phyloP scores from a whole-genome alignment of 768 basidiomycete species.

The Collybia nuda region DNA sequence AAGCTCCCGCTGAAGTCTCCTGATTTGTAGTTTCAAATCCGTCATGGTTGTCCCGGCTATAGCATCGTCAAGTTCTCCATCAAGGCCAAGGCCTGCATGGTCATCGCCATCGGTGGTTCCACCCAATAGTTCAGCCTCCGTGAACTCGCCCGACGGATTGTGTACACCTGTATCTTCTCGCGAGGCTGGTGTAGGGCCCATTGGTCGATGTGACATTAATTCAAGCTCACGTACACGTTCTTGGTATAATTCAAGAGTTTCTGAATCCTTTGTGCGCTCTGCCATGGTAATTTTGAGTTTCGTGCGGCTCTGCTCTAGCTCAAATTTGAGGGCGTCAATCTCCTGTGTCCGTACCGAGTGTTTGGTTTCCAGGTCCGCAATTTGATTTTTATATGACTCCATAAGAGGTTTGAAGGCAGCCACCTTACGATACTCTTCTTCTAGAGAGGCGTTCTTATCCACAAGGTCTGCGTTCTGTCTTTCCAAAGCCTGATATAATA shows the following conservation, averaged over 20 bases:
- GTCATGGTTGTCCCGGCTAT: conserved; percentile 86
- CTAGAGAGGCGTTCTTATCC: conserved; percentile 88
- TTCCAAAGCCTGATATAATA: conserved; percentile 66
- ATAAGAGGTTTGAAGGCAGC: conserved; percentile 84
- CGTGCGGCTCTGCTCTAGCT: conserved; percentile 73
- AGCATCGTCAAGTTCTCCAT: conserved; percentile 86
- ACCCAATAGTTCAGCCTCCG: conserved; percentile 31
- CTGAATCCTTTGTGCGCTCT: conserved; percentile 77
- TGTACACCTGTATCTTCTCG: conserved; percentile 17
- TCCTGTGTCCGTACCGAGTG: conserved; percentile 65
- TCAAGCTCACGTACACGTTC: conserved; percentile 91
- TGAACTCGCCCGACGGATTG: conserved; percentile 13
- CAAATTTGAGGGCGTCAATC: conserved; percentile 68
- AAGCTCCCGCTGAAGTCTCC: conserved; percentile 79
- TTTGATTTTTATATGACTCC: conserved; percentile 90
- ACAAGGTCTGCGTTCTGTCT: conserved; percentile 91
- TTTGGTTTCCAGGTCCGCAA: conserved; percentile 78
- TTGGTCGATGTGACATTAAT: conserved; percentile 54
- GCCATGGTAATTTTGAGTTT: conserved; percentile 66
- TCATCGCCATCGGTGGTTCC: conserved; percentile 29
- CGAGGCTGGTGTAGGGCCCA: conserved; percentile 27
- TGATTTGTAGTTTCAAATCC: conserved; percentile 85
- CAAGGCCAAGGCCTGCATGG: conserved; percentile 60
- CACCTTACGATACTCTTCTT: conserved; percentile 89
- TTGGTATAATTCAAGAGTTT: conserved; percentile 86